Base-by-base conservation (phyloP, 441 rosid species). In the Capsella rubella region DNA sequence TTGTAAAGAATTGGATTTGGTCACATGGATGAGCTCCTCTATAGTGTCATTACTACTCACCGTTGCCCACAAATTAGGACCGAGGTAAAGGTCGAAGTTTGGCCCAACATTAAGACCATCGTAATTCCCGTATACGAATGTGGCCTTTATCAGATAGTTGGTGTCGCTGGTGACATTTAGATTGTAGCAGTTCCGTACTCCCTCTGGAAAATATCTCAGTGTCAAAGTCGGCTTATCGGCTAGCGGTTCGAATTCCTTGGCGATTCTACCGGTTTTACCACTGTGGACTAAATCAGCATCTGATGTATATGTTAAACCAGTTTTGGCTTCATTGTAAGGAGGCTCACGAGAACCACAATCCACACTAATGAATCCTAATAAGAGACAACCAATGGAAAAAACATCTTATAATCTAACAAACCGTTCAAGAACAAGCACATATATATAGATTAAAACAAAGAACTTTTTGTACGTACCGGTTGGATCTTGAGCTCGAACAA, bases 331-430 rank as follows among this genome's bases (percentile, higher is more conserved):
- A 0, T 5, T 52, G 50, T 81, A 82, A 37, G 62, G 69, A 7
- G 69, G 60, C 35, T 54, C 69, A 5, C 58, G 56, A 18, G 47
- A 49, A 32, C 89, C 91, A 34, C 86, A 84, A 37, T 85, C 89
- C 64, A 87, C 69, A 69, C 76, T 87, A 3, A 87, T 79, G 82
- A 85, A 87, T 42, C 82, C 86, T 84, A 82, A 12, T 69, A 13
- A 68, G 13, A 66, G 0, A 46, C 2, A 46, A 27, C 5, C 29
- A 4, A 57, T 14, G 18, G 18, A 58, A 40, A 14, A 11, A 5
- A 3, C 15, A 56, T 11, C 21, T 29, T 51, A 50, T 50, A 18
- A 9, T 18, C 54, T 21, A 50, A 4, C 1, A 50, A 18, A 50
- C 54, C 29, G 29, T 50, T 50, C 4, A 50, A 45, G 59, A 37